These are phyloP conservation scores for Cercospora nicotianae DNA, from an alignment of 2,329 filamentous ascomycete species.

Conservation along the genomic window DNA sequence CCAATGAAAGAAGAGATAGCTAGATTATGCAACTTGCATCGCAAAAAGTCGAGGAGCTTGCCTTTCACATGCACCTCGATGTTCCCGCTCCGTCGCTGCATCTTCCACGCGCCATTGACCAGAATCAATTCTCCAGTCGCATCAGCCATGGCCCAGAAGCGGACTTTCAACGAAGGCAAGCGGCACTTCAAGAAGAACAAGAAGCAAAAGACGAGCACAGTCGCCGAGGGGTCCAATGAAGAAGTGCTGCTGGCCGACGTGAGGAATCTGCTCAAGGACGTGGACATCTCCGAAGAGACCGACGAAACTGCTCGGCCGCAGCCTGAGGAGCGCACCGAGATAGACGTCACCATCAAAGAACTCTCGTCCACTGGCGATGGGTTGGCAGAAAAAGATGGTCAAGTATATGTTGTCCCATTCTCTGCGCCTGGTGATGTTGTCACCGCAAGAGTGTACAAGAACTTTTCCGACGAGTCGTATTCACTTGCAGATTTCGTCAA, in stretches of 20 bases:
- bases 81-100: slow-evolving; percentile 17
- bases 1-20: neutral
- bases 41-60: slow-evolving; percentile 4
- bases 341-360: slow-evolving; percentile 77
- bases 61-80: slow-evolving; percentile 7
- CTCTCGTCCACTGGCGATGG: slow-evolving; percentile 92
- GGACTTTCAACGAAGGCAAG: slow-evolving; percentile 41
- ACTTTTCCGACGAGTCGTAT: slow-evolving; percentile 65
- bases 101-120: neutral
- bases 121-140: neutral
- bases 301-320: slow-evolving; percentile 9
- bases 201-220: slow-evolving; percentile 48
- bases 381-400: slow-evolving; percentile 67
- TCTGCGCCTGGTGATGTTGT: slow-evolving; percentile 80
- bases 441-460: slow-evolving; percentile 74
- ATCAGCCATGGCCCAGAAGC: slow-evolving; percentile 38
- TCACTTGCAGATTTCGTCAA: slow-evolving; percentile 79
- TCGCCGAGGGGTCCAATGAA: slow-evolving; percentile 50
- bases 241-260: slow-evolving; percentile 52
- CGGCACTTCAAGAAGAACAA: slow-evolving; percentile 48
- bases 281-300: slow-evolving; percentile 24
- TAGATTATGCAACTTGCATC: neutral
- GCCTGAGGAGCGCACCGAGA: slow-evolving; percentile 69
- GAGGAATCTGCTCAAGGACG: slow-evolving; percentile 43
- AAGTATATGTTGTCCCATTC: slow-evolving; percentile 87